A percentile compares a stretch with the other conserved stretches of the same genome.
Evolutionary conservation across 139 green algal genomes (phyloP).

Genomic region (Chlorella sp.): DNA sequence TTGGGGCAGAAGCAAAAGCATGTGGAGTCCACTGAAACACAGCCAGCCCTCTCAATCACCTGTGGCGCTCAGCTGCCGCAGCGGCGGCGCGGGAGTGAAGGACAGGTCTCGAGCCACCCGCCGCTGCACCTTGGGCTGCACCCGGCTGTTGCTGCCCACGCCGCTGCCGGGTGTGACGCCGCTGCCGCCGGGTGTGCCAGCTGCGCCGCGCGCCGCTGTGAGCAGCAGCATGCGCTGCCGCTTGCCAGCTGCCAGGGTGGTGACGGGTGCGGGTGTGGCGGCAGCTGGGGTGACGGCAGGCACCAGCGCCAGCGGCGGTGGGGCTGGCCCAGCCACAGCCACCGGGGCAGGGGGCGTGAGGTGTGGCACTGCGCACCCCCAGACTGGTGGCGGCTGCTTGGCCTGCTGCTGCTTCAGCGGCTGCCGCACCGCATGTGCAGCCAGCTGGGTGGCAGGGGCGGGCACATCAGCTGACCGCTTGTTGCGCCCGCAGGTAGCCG

Average conservation of each 20-base stretch:
- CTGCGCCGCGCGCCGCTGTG: not conserved
- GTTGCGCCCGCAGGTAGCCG: not conserved
- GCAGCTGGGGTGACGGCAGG: not conserved
- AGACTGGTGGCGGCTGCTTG: no score
- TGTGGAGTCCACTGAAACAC: not conserved
- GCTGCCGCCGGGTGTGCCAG: not conserved
- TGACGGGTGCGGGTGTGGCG: not conserved
- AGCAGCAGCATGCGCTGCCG: conserved; percentile 20
- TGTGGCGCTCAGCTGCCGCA: no score
- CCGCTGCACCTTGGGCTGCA: not conserved
- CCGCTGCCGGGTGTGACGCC: not conserved
- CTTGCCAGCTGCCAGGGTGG: not conserved
- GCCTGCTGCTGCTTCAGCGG: not conserved
- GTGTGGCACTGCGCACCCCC: not conserved
- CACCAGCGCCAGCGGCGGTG: no score
- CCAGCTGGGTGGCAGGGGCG: not conserved
- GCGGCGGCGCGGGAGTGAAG: not conserved
- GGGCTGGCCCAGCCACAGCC: not conserved
- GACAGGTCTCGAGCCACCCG: conserved; percentile 11
- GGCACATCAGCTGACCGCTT: not conserved
- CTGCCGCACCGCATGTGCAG: no score
- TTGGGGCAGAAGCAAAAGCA: not conserved
- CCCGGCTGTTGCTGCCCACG: conserved; percentile 1
- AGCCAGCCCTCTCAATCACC: not conserved
- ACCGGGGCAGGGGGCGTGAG: not conserved